These are phyloP conservation scores for Trichoderma afroharzianum DNA, from an alignment of 2,329 filamentous ascomycete species.

Conservation along the genomic window DNA sequence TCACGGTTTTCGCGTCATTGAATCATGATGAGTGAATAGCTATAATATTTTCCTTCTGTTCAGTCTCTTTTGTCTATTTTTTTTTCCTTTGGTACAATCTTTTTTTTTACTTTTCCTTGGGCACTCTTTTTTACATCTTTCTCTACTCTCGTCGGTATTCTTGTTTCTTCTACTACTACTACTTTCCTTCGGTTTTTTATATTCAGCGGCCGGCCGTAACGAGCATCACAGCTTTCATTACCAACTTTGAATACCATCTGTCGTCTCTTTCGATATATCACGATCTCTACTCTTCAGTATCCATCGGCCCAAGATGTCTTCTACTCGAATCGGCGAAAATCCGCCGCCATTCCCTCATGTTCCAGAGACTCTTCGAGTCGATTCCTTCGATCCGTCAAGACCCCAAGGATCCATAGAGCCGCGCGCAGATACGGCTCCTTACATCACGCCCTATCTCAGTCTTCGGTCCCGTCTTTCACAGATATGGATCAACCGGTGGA, in stretches of 20 bases:
- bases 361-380: slow-evolving; percentile 36
- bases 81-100: not conserved
- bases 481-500: slow-evolving; percentile 98
- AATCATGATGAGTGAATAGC: not conserved
- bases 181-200: not conserved
- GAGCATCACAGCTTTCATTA: not conserved
- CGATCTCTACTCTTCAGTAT: not conserved
- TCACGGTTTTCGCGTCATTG: not conserved
- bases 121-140: not conserved
- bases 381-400: slow-evolving; percentile 36
- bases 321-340: slow-evolving; percentile 32
- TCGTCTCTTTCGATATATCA: slow-evolving; percentile 27
- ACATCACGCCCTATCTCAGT: slow-evolving; percentile 86
- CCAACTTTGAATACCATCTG: slow-evolving; percentile 4
- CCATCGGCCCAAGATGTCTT: slow-evolving; percentile 32
- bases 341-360: slow-evolving; percentile 35
- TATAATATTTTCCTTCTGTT: not conserved
- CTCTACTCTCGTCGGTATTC: not conserved
- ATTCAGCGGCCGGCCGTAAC: slow-evolving; percentile 18
- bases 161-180: not conserved
- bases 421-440: slow-evolving; percentile 57
- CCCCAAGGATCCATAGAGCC: slow-evolving; percentile 31
- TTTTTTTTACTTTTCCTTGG: not conserved
- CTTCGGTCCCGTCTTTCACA: slow-evolving; percentile 87
- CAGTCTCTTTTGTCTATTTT: not conserved